Conservation (phyloP, 2,329 filamentous ascomycete genomes). For the Fusarium armeniacum region DNA sequence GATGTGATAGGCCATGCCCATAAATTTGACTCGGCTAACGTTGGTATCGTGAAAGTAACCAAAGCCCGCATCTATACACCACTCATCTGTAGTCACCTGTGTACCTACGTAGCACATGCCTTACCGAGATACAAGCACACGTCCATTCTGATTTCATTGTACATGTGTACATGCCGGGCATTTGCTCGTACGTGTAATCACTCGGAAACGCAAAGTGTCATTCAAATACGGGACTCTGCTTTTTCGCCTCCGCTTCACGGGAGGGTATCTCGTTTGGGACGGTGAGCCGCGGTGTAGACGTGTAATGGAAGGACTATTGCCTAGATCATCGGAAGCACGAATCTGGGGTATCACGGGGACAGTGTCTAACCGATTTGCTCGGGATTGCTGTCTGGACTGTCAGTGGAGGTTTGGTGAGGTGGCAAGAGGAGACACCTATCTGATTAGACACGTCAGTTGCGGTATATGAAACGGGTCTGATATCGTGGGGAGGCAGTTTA, state of each 20-base stretch:
- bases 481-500: not conserved
- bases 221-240: not conserved
- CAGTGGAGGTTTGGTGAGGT: not conserved
- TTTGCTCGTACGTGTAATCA: not conserved
- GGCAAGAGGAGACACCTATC: not conserved
- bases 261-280: not conserved
- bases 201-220: not conserved
- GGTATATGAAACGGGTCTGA: not conserved
- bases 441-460: not conserved
- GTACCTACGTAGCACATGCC: not conserved
- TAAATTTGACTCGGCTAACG: conserved; percentile 4
- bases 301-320: not conserved
- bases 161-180: not conserved
- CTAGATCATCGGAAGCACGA: not conserved
- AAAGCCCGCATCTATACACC: not conserved
- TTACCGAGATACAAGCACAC: not conserved
- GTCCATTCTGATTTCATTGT: not conserved
- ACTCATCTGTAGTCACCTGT: not conserved
- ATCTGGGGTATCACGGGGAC: not conserved
- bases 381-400: not conserved
- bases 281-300: not conserved
- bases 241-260: conserved; percentile 3
- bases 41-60: conserved; percentile 1
- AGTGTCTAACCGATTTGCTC: not conserved
- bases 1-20: conserved; percentile 10